Base-by-base conservation (phyloP, 331 rosid genomes). In the Pyracantha coccinea region DNA sequence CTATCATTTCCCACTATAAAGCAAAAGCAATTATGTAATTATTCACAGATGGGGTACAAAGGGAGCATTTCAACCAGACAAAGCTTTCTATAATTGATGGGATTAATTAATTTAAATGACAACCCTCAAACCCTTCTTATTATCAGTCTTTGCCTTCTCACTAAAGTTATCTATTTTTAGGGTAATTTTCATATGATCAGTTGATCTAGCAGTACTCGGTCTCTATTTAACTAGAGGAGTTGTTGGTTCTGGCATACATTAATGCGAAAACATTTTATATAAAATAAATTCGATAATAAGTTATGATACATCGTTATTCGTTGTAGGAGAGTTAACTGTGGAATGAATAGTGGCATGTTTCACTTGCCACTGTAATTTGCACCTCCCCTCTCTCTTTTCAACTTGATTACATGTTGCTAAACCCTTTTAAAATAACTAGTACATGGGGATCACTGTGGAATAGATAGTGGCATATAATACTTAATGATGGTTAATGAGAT, bases 21-120 rank as follows among this genome's bases (percentile, higher is more conserved):
- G 86, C 90, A 90, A 93, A 94, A 94, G 96, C 87, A 66, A 82
- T 70, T 65, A 71, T 83, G 95, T 86, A 86, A 92, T 88, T 86
- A 87, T 87, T 83, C 80, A 29, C 79, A 54, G 76, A 88, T 86
- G 87, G 87, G 96, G 81, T 79, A 91, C 89, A 77, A 82, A 71
- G 85, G 68, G 77, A 85, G 84, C 86, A 85, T 82, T 91, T 90
- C 92, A 86, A 87, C 92, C 87, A 83, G 84, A 83, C 90, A 86
- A 81, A 66, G 52, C 85, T 82, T 88, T 88, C 82, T 20, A 84
- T 87, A 77, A 84, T 87, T 87, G 87, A 82, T 86, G 75, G 78
- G 81, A 74, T 77, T 81, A 82, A 79, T 58, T 80, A 32, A 35
- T 72, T 62, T 41, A 41, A 41, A 11, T 11, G 15, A 12, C 47